Percentiles rank a stretch among this genome's conserved stretches.
phyloP scores from a whole-genome alignment of 345 rosid genomes.

The Kandelia obovata region DNA sequence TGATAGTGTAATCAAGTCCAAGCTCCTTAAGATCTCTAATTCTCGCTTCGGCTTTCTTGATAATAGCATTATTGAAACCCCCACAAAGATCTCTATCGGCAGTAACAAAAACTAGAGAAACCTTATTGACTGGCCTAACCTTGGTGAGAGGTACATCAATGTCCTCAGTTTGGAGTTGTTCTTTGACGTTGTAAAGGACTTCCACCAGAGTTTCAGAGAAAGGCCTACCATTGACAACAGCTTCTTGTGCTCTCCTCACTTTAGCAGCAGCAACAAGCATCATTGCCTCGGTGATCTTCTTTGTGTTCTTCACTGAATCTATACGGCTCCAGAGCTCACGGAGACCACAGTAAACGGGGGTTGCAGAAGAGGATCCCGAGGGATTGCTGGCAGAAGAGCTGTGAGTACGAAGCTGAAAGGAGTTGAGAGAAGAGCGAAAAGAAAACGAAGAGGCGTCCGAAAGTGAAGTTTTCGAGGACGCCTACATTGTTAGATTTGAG shows the following conservation, averaged over 20 bases:
- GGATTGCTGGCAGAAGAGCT: slow-evolving; percentile 27
- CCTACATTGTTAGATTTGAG: slow-evolving; percentile 78
- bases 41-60: slow-evolving; percentile 78
- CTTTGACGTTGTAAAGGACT: slow-evolving; percentile 90
- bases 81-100: slow-evolving; percentile 95
- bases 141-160: slow-evolving; percentile 75
- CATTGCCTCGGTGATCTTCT: slow-evolving; percentile 98
- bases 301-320: slow-evolving; percentile 79
- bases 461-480: slow-evolving; percentile 67
- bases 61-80: slow-evolving; percentile 59
- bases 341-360: slow-evolving; percentile 63
- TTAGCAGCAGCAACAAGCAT: slow-evolving; percentile 95
- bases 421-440: slow-evolving; percentile 59
- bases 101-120: slow-evolving; percentile 81
- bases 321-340: slow-evolving; percentile 78
- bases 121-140: slow-evolving; percentile 83
- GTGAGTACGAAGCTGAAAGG: slow-evolving; percentile 50
- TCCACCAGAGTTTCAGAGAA: slow-evolving; percentile 89
- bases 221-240: slow-evolving; percentile 82
- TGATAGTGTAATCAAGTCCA: slow-evolving; percentile 58
- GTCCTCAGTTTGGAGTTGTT: slow-evolving; percentile 84
- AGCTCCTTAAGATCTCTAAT: slow-evolving; percentile 59
- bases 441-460: slow-evolving; percentile 71
- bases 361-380: slow-evolving; percentile 48
- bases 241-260: slow-evolving; percentile 96